phyloP scores from a whole-genome alignment of 2,329 filamentous ascomycete genomes.

The Diaporthe citriasiana region DNA sequence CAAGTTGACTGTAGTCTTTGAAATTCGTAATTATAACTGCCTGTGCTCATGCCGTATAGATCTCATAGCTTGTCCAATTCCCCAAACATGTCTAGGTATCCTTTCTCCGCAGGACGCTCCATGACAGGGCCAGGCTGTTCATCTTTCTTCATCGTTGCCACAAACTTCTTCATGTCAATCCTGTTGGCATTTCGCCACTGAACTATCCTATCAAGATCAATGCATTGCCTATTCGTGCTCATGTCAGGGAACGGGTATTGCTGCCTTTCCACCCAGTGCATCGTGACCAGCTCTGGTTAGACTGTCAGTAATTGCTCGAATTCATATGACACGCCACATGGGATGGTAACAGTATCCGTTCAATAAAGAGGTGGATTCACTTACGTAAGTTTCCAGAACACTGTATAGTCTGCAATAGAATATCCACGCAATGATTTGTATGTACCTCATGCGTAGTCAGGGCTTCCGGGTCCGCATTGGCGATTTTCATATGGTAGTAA shows the following conservation, averaged over 20 bases:
- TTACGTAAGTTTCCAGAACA: constrained; percentile 50
- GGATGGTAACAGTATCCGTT: too few relatives aligned
- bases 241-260: constrained; percentile 52
- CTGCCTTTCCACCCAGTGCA: constrained; percentile 52
- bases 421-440: constrained; percentile 54
- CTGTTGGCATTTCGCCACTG: constrained; percentile 44
- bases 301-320: neutral
- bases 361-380: neutral
- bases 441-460: constrained; percentile 46
- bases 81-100: constrained; percentile 26
- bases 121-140: neutral
- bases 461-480: constrained; percentile 40
- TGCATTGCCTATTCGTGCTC: constrained; percentile 52
- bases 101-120: constrained; percentile 11
- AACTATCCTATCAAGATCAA: constrained; percentile 50
- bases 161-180: constrained; percentile 45
- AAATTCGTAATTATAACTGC: neutral
- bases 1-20: neutral
- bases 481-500: constrained; percentile 46
- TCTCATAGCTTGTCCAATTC: neutral
- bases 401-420: constrained; percentile 52
- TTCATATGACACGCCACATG: too few relatives aligned
- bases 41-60: too few relatives aligned
- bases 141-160: constrained; percentile 43
- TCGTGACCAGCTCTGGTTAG: constrained; percentile 50